Evolutionary conservation across 2,329 filamentous ascomycete species (phyloP), one percentile per base, ranked within the genome.

Genomic region (Fusarium coffeatum): DNA sequence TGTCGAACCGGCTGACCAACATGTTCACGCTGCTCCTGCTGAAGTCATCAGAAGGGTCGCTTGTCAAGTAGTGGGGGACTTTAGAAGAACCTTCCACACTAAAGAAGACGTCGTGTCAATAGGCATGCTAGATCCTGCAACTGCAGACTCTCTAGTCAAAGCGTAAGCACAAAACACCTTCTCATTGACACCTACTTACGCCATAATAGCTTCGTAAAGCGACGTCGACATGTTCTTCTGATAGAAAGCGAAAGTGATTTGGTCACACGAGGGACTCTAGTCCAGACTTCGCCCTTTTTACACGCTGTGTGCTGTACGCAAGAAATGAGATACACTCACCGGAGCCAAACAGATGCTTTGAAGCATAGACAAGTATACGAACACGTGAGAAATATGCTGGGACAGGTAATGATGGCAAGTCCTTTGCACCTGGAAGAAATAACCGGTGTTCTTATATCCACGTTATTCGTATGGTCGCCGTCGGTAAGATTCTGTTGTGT

Each of bases 341-440:
- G 48, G 41, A 51, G 30, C 13, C 55, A 64, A 34, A 11, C 50
- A 13, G 72, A 71, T 23, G 64, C 62, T 4, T 49, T 59, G 37
- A 62, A 69, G 8, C 80, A 82, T 54, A 76, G 78, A n/a, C 74
- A 78, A 41, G 76, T 82, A 2, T 82, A 81, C 45, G 80, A 82
- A 37, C 80, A 81, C 63, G 78, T 81, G 18, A 76, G 80, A 10
- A 55, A 77, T 15, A 79, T 76, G 27, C 75, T 83, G 7, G 81
- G 81, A 3, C 79, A 82, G 58, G 78, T 80, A 20, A 72, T 82
- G 22, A 69, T 82, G 4, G 77, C 77, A 15, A 82, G 78, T 32
- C 81, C 80, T 7, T 55, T 83, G n/a, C 78, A 77, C 22, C 68
- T 82, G 18, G 80, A 82, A 51, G 81, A 83, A 57, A 78, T 83